Percentiles rank a stretch among this genome's conserved stretches.
phyloP scores from a whole-genome alignment of 345 rosid species.

The Moringa oleifera region DNA sequence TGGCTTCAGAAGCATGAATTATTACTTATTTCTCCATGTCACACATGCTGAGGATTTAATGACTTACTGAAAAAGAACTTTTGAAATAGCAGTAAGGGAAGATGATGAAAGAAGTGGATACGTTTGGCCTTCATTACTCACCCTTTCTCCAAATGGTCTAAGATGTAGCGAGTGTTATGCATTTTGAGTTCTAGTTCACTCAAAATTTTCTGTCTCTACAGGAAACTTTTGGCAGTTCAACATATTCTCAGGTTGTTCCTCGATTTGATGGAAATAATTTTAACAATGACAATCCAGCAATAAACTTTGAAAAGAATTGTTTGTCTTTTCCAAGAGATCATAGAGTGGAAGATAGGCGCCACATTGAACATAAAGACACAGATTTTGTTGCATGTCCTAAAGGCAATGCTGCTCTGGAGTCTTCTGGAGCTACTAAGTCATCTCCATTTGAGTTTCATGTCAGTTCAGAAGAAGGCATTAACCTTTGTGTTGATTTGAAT shows the following conservation, averaged over 20 bases:
- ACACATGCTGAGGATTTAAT: too few species aligned
- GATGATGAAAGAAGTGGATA: too few species aligned
- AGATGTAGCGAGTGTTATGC: too few species aligned
- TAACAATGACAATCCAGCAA: slow-evolving; percentile 21
- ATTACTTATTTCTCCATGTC: too few species aligned
- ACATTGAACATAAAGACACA: slow-evolving; percentile 21
- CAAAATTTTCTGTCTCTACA: slow-evolving; percentile 21
- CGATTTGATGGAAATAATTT: slow-evolving; percentile 20
- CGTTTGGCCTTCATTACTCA: too few species aligned
- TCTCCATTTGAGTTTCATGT: slow-evolving; percentile 71
- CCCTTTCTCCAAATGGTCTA: too few species aligned
- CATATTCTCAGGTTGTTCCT: slow-evolving; percentile 24
- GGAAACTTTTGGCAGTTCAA: slow-evolving; percentile 32
- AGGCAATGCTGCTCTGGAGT: slow-evolving; percentile 18
- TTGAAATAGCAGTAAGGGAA: too few species aligned
- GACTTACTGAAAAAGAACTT: too few species aligned
- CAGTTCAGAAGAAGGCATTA: slow-evolving; percentile 66
- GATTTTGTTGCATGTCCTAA: slow-evolving; percentile 27
- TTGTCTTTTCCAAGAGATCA: slow-evolving; percentile 12
- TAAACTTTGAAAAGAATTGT: slow-evolving; percentile 16
- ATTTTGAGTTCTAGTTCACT: slow-evolving; percentile 1
- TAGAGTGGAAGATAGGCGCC: slow-evolving; percentile 21
- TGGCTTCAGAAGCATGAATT: too few species aligned
- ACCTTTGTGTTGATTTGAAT: slow-evolving; percentile 67
- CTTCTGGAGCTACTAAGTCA: slow-evolving; percentile 26